Conservation (phyloP, 495 filamentous ascomycete genomes). For the Wilcoxina mikolae region DNA sequence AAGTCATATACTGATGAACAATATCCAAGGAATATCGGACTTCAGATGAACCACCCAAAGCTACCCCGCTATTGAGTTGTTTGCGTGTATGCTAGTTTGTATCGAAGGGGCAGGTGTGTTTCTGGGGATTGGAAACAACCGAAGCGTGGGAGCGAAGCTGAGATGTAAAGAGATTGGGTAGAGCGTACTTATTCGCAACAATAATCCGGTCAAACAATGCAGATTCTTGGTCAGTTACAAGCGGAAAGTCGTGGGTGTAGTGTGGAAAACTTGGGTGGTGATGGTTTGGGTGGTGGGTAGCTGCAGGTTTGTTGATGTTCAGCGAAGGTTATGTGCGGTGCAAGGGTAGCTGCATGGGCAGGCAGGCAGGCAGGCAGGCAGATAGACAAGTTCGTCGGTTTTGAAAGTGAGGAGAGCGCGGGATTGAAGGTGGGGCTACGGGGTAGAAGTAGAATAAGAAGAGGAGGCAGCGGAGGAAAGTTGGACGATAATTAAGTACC, state of each 20-base stretch:
- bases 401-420: neutral
- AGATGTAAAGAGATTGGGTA: neutral
- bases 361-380: too few species aligned
- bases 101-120: constrained; percentile 1
- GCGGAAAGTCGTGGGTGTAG: neutral
- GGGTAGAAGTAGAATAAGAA: neutral
- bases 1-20: neutral
- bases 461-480: neutral
- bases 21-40: neutral
- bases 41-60: constrained; percentile 5
- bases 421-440: neutral
- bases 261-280: constrained; percentile 1
- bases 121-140: constrained; percentile 3
- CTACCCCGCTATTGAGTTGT: constrained; percentile 5
- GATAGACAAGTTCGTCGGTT: constrained; percentile 1
- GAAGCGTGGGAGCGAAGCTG: constrained; percentile 1
- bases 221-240: neutral
- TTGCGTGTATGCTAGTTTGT: neutral
- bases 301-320: constrained; percentile 3
- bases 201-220: neutral
- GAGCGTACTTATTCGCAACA: neutral
- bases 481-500: constrained; percentile 1
- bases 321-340: constrained; percentile 1
- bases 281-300: neutral
- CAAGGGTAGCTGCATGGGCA: constrained; percentile 3